A percentile compares a stretch with the other conserved stretches of the same genome.
These are phyloP conservation scores for Nemania sp. DNA, from an alignment of 2,329 filamentous ascomycete genomes.

Conservation along the genomic window DNA sequence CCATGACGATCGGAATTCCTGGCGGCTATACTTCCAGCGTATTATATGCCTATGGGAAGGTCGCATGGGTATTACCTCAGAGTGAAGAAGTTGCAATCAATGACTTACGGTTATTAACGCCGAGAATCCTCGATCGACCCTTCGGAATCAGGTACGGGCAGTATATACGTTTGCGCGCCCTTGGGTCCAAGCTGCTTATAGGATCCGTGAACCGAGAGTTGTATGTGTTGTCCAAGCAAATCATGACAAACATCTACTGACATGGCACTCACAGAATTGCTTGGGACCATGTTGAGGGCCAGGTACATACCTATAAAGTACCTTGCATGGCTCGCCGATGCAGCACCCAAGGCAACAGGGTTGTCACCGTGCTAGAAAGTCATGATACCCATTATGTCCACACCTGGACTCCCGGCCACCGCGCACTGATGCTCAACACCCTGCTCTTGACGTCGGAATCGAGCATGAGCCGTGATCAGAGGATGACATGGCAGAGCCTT, in stretches of 20 bases:
- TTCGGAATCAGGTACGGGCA: slow-evolving; percentile 19
- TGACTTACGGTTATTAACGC: slow-evolving; percentile 26
- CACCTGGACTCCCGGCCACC: slow-evolving; percentile 30
- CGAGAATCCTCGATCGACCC: slow-evolving; percentile 27
- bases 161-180: slow-evolving; percentile 16
- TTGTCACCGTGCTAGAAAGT: slow-evolving; percentile 29
- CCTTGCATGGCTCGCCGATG: slow-evolving; percentile 17
- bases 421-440: slow-evolving; percentile 16
- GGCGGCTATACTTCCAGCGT: too few species aligned
- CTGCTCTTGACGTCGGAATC: slow-evolving; percentile 6
- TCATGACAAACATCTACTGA: slow-evolving; percentile 17
- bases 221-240: slow-evolving; percentile 20
- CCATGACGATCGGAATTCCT: too few species aligned
- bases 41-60: slow-evolving; percentile 31
- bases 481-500: slow-evolving; percentile 7
- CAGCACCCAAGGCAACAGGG: slow-evolving; percentile 19
- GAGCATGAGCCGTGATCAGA: neutral
- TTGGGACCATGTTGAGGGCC: slow-evolving; percentile 32
- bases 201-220: slow-evolving; percentile 23
- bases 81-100: neutral
- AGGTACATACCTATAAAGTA: slow-evolving; percentile 28
- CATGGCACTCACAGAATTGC: slow-evolving; percentile 24
- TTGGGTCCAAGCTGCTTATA: slow-evolving; percentile 32
- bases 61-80: too few species aligned
- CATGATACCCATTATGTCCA: slow-evolving; percentile 26